Evolutionary conservation across 2,329 filamentous ascomycete genomes (phyloP), one percentile per base, ranked within the genome.

Genomic region (Penicillium griseofulvum): DNA sequence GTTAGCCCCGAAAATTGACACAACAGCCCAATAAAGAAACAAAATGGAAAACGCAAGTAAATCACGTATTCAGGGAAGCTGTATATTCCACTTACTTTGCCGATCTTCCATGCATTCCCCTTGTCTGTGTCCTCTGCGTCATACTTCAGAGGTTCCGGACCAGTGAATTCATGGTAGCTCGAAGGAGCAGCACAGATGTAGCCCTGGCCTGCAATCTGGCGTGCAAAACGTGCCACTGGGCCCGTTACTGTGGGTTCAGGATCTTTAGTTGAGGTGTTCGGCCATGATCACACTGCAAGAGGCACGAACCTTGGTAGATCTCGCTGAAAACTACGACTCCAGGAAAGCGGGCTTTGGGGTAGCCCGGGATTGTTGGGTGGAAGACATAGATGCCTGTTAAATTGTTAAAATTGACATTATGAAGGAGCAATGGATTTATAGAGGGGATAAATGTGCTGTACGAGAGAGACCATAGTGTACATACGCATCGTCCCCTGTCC

Each of bases 181-280:
- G 89, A 94, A 0, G 91, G 91, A 0, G 91, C 91, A 10, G 89
- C 92, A 62, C 93, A 91, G 64, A 97, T 95, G 78, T 95, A 97
- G 67, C 92, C 93, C 62, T 96, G 90, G 3, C 90, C 89, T 37
- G 91, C 90, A 66, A 97, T 96, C 72, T 96, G 91, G 57, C 92
- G 86, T 49, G 90, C 91, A 68, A 97, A 96, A 50, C 93, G 87
- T 57, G 88, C 83, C 26, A 97, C 92, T 1, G 92, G 92, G 1
- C 92, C 92, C 55, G 92, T 96, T 17, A 97, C 92, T 92, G 59
- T 2, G 16, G 37, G 10, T 45, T 48, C 34, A 28, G 24, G 11
- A 11, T 24, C 5, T 24, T 55, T 44, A 43, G 41, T 39, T 33
- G 26, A 12, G 37, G 22, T 26, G n/a, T 24, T 39, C 9, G 22